These are phyloP conservation scores for Hericium coralloides DNA, from an alignment of 768 basidiomycete species.

Conservation along the genomic window DNA sequence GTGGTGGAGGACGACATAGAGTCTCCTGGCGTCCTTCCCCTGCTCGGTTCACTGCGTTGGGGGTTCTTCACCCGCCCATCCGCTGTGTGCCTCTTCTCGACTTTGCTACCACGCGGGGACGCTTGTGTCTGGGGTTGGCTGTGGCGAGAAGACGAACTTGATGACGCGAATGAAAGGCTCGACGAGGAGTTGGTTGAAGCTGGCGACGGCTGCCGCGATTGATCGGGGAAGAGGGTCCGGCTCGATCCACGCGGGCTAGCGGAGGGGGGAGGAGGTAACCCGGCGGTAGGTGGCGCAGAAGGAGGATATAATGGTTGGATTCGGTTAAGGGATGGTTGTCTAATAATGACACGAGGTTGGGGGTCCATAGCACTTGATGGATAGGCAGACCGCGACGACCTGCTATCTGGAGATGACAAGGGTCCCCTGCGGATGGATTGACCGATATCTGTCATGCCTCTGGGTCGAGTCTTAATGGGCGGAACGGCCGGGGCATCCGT, in stretches of 20 bases:
- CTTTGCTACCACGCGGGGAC: constrained; percentile 4
- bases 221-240: constrained; percentile 10
- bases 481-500: neutral
- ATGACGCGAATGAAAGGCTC: constrained; percentile 12
- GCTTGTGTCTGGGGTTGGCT: neutral
- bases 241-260: neutral
- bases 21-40: neutral
- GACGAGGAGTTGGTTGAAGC: constrained; percentile 6
- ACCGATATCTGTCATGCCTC: constrained; percentile 8
- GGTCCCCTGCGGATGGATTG: neutral
- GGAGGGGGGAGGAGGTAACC: constrained; percentile 9
- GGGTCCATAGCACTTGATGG: constrained; percentile 4
- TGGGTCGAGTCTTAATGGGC: constrained; percentile 6
- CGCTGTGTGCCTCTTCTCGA: neutral
- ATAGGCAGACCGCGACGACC: neutral
- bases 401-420: neutral
- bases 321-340: constrained; percentile 11
- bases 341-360: constrained; percentile 8
- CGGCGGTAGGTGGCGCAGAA: constrained; percentile 2
- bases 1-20: neutral
- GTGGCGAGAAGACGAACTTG: constrained; percentile 2
- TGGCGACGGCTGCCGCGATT: constrained; percentile 13
- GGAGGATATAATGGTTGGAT: constrained; percentile 4
- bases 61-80: neutral
- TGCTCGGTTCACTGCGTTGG: neutral